phyloP scores from a whole-genome alignment of 176 grass and related monocot species.

The Avena sativa region DNA sequence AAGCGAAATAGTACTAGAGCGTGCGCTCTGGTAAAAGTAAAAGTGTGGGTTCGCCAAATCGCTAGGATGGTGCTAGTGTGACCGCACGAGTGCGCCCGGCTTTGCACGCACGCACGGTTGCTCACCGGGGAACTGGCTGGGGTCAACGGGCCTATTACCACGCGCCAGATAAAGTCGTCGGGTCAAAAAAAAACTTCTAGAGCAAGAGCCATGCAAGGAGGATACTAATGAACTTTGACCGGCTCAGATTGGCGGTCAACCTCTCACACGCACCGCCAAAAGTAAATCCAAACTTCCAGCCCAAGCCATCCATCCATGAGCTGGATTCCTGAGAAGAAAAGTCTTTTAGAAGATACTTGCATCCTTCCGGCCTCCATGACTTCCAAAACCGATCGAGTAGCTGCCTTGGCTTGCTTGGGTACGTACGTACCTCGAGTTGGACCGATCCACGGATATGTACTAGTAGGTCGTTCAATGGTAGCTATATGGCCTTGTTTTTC shows the following conservation, averaged over 20 bases:
- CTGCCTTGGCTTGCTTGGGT: background rate
- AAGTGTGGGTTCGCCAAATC: background rate
- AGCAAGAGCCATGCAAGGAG: background rate
- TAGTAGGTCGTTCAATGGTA: background rate
- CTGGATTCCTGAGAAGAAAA: background rate
- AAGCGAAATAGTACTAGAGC: background rate
- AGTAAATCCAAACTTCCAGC: slow-evolving; percentile 30
- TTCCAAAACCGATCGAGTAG: slow-evolving; percentile 13
- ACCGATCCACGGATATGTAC: too few species aligned
- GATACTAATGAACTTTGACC: slow-evolving; percentile 29
- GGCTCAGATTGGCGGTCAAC: background rate
- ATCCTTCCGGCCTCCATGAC: background rate
- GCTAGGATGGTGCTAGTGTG: background rate
- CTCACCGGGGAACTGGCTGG: background rate
- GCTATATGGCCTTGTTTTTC: background rate
- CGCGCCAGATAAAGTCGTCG: background rate
- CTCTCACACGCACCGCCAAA: background rate
- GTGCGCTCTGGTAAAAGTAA: background rate
- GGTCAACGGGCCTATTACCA: background rate
- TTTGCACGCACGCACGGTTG: background rate
- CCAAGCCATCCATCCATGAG: slow-evolving; percentile 3
- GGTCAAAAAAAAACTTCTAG: background rate
- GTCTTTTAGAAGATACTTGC: background rate
- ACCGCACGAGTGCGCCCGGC: background rate
- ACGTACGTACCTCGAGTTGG: slow-evolving; percentile 21